Base-by-base conservation (phyloP, 306 rosid species). In the Sechiopsis laciniata region DNA sequence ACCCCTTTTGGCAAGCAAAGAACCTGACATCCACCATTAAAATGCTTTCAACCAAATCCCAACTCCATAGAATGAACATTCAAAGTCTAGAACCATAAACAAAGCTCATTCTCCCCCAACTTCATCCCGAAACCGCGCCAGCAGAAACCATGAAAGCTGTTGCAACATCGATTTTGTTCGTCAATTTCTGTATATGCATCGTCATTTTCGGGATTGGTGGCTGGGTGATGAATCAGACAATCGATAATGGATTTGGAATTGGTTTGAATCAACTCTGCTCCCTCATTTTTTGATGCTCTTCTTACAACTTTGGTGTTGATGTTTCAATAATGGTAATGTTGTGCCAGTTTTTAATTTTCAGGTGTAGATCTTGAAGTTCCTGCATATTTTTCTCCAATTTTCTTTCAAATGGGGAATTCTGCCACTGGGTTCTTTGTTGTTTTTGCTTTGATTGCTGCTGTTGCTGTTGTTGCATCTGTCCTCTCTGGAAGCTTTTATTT, bases 371-470 rank as follows among this genome's bases (percentile, higher is more conserved):
- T 82, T 55, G 76, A 83, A 15, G 92, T 88, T 35, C 99, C 97
- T 0, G 85, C 92, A 0, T 96, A 94, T 80, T 94, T 94, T 78
- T 84, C 97, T 45, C 99, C 99, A 11, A 87, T 95, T 71, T 79
- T 84, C 77, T 95, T 95, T 19, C 96, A 95, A 0, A 91, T 95
- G 90, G 99, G 97, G 74, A 95, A 95, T 72, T 96, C 92, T 62
- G 97, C 96, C 5, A 94, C 99, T 45, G 99, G 99, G 13, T 94
- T 94, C 87, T 91, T 91, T 26, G 97, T 91, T 54, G 83, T 84
- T 37, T 95, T 88, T 72, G 85, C 99, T 65, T 79, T 89, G 84
- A 46, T 94, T 0, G 99, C 97, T 45, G 96, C 95, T 82, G 97
- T 89, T 45, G 90, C 86, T 53, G 97, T 94, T 2, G 85, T 42